Percentiles rank a stretch among this genome's conserved stretches.
Evolutionary conservation across 1,139 yeast species (phyloP).

Genomic region (Yamadazyma kanchanaburiensis): DNA sequence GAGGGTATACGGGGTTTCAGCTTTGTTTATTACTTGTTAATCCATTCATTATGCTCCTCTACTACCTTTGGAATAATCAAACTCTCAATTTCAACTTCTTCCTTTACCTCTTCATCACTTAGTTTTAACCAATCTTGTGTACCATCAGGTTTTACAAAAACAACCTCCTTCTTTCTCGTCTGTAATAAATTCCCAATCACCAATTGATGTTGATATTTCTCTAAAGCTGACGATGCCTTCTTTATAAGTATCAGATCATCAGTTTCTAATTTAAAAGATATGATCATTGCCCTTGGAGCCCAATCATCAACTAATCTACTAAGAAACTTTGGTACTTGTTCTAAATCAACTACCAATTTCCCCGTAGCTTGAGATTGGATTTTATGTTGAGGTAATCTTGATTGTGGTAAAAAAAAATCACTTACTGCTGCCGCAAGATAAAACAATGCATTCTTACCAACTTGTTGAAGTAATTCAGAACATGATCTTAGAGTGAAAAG

Average conservation of each 20-base stretch:
- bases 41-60: slow-evolving; percentile 61
- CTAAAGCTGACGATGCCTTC: slow-evolving; percentile 77
- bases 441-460: slow-evolving; percentile 61
- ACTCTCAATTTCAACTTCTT: slow-evolving; percentile 63
- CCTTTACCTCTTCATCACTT: slow-evolving; percentile 33
- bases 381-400: slow-evolving; percentile 86
- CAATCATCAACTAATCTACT: slow-evolving; percentile 85
- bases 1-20: no score
- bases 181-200: slow-evolving; percentile 94
- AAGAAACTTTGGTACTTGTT: slow-evolving; percentile 94
- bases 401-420: slow-evolving; percentile 87
- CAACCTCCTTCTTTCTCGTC: slow-evolving; percentile 83
- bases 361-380: slow-evolving; percentile 78
- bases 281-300: slow-evolving; percentile 95
- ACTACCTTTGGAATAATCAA: slow-evolving; percentile 76
- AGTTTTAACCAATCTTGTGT: slow-evolving; percentile 51
- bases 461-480: slow-evolving; percentile 55
- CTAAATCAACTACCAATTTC: slow-evolving; percentile 76
- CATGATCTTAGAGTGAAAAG: slow-evolving; percentile 73
- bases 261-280: slow-evolving; percentile 92
- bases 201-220: slow-evolving; percentile 84
- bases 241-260: slow-evolving; percentile 65
- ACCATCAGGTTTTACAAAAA: slow-evolving; percentile 64
- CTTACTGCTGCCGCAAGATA: slow-evolving; percentile 97
- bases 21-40: slow-evolving; percentile 20